Base-by-base conservation (phyloP, 345 rosid genomes). In the Pistacia vera region DNA sequence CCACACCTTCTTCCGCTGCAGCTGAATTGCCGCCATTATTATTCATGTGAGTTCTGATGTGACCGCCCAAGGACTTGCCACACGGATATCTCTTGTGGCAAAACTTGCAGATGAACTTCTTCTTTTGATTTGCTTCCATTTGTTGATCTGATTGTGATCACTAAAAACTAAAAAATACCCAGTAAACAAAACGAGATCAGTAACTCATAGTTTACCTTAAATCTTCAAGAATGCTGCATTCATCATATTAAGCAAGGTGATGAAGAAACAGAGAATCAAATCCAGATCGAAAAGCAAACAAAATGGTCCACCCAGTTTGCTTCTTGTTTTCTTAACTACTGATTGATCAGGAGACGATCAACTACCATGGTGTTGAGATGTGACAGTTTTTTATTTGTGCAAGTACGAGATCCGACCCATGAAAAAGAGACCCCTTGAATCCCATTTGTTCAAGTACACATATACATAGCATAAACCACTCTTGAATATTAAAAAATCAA, bases 21-120 rank as follows among this genome's bases (percentile, higher is more conserved):
- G 65, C 60, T 70, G 87, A 86, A 61, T 79, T 83, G 60, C 81
- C 77, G 46, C 46, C 46, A 41, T 41, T 41, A 63, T 66, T 69
- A 63, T 82, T 88, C 83, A 81, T 84, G 77, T 94, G 98, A 85
- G 93, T 90, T 86, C 97, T 88, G 71, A 94, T 87, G 80, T 94
- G 98, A 68, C 98, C 96, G 54, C 98, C 97, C 17, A 94, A 87
- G 66, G 97, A 90, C 86, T 92, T 94, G 36, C 96, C 97, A 80
- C 96, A 90, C 13, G 91, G 85, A 62, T 82, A 94, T 76, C 82
- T 88, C 86, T 88, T 94, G 86, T 80, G 81, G 83, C 98, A 90
- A 78, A 70, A 88, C 88, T 86, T 94, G 84, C 98, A 94, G 30
- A 82, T 85, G 70, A 87, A 93, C 80, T 83, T 86, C 87, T 79